phyloP scores from a whole-genome alignment of 306 rosid genomes.

The Luffa aegyptiaca region DNA sequence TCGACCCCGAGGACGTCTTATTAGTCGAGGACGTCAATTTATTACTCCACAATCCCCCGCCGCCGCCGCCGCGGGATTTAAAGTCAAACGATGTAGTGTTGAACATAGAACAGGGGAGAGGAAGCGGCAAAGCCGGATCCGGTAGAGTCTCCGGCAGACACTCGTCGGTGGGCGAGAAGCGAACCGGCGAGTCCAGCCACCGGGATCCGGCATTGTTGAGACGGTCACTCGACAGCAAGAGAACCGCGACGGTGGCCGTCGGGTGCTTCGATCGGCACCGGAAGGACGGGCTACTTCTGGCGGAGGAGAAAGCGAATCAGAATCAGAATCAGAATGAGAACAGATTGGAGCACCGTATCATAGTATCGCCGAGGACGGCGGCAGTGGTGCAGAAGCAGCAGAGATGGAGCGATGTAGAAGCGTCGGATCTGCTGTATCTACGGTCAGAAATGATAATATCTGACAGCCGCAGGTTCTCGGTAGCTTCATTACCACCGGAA shows the following conservation, averaged over 20 bases:
- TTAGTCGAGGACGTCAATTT: constrained; percentile 27
- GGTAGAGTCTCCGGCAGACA: constrained; percentile 46
- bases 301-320: constrained; percentile 11
- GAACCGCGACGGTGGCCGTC: constrained; percentile 13
- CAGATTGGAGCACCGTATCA: constrained; percentile 64
- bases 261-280: constrained; percentile 46
- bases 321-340: background rate
- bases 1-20: constrained; percentile 81
- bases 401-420: constrained; percentile 76
- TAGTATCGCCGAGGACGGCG: constrained; percentile 37
- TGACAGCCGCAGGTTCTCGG: constrained; percentile 20
- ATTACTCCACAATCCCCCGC: background rate
- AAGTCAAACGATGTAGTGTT: background rate
- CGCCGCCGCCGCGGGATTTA: background rate
- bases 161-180: constrained; percentile 57
- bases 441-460: constrained; percentile 67
- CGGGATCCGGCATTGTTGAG: constrained; percentile 37
- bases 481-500: constrained; percentile 14
- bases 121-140: constrained; percentile 10
- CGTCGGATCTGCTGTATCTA: constrained; percentile 61
- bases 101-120: constrained; percentile 18
- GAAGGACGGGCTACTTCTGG: constrained; percentile 52
- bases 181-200: constrained; percentile 4
- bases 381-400: constrained; percentile 11
- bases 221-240: constrained; percentile 50